Conservation (phyloP, 345 rosid species). For the Carallia pectinifolia region DNA sequence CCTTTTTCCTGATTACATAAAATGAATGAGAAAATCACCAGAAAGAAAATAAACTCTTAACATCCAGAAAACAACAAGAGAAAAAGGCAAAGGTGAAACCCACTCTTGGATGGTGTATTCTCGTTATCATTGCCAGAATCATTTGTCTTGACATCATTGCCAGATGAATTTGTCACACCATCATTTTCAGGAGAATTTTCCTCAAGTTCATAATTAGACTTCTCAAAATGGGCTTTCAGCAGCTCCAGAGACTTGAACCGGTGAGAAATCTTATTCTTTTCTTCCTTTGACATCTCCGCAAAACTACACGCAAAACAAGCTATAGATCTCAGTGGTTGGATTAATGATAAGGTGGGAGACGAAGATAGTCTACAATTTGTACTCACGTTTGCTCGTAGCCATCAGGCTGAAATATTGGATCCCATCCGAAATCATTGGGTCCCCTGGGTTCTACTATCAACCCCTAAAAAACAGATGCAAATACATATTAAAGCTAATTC, state of each 20-base stretch:
- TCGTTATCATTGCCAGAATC: not conserved
- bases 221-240: slow-evolving; percentile 64
- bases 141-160: slow-evolving; percentile 47
- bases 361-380: not conserved
- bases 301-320: slow-evolving; percentile 38
- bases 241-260: slow-evolving; percentile 69
- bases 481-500: not conserved
- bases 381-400: slow-evolving; percentile 76
- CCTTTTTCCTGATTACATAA: slow-evolving; percentile 17
- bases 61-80: not conserved
- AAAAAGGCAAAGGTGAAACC: not conserved
- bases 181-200: not conserved
- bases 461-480: slow-evolving; percentile 47
- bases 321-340: not conserved
- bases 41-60: not conserved
- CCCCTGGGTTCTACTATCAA: slow-evolving; percentile 86
- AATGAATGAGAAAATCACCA: not conserved
- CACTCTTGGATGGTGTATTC: not conserved
- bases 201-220: too few relatives aligned
- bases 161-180: slow-evolving; percentile 37
- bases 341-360: not conserved
- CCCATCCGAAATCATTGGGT: slow-evolving; percentile 94
- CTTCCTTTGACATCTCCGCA: slow-evolving; percentile 94
- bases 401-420: slow-evolving; percentile 90
- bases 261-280: slow-evolving; percentile 89